These are phyloP conservation scores for Skeletonema potamos DNA, from an alignment of 108 stramenopile genomes.

Conservation along the genomic window DNA sequence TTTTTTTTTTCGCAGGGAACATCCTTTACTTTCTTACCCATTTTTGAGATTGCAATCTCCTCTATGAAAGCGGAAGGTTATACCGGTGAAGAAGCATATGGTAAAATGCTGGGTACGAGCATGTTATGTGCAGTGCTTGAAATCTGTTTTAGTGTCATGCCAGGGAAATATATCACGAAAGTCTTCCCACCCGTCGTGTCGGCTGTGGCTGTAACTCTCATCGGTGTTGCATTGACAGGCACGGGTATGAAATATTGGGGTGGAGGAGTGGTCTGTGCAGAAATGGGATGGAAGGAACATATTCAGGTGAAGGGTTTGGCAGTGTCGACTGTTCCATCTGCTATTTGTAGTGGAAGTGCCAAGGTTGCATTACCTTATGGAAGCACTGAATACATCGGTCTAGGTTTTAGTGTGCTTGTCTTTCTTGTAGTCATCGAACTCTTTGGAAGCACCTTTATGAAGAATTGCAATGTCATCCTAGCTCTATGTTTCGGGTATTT, in stretches of 20 bases:
- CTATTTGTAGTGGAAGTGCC: constrained; percentile 45
- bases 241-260: constrained; percentile 90
- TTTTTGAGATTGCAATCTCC: constrained; percentile 71
- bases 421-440: constrained; percentile 58
- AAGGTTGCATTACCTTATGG: constrained; percentile 51
- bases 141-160: constrained; percentile 54
- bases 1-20: constrained; percentile 28
- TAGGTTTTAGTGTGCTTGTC: constrained; percentile 56
- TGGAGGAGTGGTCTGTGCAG: constrained; percentile 80
- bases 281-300: constrained; percentile 74
- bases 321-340: constrained; percentile 32
- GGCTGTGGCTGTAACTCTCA: constrained; percentile 73
- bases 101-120: constrained; percentile 74
- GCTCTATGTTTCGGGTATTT: constrained; percentile 54
- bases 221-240: constrained; percentile 76
- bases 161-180: constrained; percentile 41
- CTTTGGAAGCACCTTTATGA: constrained; percentile 63
- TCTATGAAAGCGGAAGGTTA: constrained; percentile 61
- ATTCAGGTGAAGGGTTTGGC: constrained; percentile 8
- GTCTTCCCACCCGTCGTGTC: constrained; percentile 81
- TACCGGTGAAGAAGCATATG: constrained; percentile 67
- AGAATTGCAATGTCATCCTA: constrained; percentile 66
- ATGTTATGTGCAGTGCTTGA: constrained; percentile 73
- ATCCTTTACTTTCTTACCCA: constrained; percentile 75
- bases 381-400: constrained; percentile 61